Base-by-base conservation (phyloP, 2,329 filamentous ascomycete species). In the Colletotrichum noveboracense region DNA sequence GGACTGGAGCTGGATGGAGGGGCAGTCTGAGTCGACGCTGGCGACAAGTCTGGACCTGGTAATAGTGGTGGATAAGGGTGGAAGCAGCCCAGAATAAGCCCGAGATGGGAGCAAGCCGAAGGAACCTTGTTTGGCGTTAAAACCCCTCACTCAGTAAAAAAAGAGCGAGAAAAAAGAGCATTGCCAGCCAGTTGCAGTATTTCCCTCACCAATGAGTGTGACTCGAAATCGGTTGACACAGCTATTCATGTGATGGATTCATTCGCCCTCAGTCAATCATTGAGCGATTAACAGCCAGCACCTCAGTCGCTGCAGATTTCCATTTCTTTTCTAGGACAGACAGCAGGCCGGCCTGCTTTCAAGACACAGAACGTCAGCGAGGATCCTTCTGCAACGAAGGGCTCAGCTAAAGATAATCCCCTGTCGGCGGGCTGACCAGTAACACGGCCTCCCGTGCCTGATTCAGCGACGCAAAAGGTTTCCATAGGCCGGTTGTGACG, bases 61-160 rank as follows among this genome's bases (percentile, higher is more conserved):
- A 71, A 55, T 10, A 10, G 30, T 26, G 55, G 72, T 75, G 69
- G 72, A 66, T 75, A 71, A 38, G 24, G 30, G 72, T 75, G 72
- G 55, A 66, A 75, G 72, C 24, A 75, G 70, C 70, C 73, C 73
- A 75, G 73, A 75, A 73, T 75, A 75, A 75, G 73, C 73, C 73
- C 73, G 73, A 75, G 70, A 69, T 64, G 60, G 72, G 36, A 71
- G 68, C 48, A 32, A 61, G 66, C 7, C n/a, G 34, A 71, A 18
- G 32, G 64, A 73, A 73, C 73, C 73, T 73, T 75, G 70, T 30
- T 72, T 36, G 43, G 56, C 16, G 32, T 43, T 73, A 75, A 61
- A 75, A 75, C 73, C 70, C 73, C 73, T 75, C 73, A 75, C 64
- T 38, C 30, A 70, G n/a, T 48, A n/a, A 36, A 75, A 55, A 68